phyloP scores from a whole-genome alignment of 2,329 filamentous ascomycete genomes.

The Monosporascus sp. region DNA sequence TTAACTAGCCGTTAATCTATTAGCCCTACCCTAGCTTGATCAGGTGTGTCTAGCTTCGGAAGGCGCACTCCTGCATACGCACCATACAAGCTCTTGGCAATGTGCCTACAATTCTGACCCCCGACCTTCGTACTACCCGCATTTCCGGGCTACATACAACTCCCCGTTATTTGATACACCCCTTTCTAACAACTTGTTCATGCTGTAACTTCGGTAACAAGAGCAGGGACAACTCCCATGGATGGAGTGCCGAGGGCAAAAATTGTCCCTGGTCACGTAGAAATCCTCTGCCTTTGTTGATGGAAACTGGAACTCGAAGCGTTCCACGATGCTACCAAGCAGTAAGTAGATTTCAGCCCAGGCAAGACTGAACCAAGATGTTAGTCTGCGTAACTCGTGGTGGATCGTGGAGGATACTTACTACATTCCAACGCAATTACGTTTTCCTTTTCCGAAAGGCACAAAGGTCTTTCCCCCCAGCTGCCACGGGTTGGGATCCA shows the following conservation, averaged over 20 bases:
- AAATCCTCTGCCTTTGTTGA: conserved; percentile 12
- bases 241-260: conserved; percentile 12
- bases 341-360: conserved; percentile 18
- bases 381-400: conserved; percentile 4
- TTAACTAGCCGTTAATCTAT: too few relatives aligned
- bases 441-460: conserved; percentile 18
- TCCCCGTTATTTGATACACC: too few relatives aligned
- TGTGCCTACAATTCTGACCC: neutral
- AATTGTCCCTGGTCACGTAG: conserved; percentile 11
- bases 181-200: conserved; percentile 1
- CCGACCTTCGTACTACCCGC: too few relatives aligned
- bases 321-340: conserved; percentile 8
- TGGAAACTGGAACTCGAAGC: conserved; percentile 13
- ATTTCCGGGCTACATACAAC: too few relatives aligned
- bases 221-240: conserved; percentile 11
- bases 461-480: conserved; percentile 16
- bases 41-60: too few relatives aligned
- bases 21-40: too few relatives aligned
- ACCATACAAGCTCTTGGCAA: too few relatives aligned
- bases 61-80: too few relatives aligned
- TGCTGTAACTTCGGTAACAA: conserved; percentile 7
- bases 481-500: conserved; percentile 13
- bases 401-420: conserved; percentile 12
- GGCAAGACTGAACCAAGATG: conserved; percentile 14
- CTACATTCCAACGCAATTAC: conserved; percentile 24